phyloP scores from a whole-genome alignment of 2,329 filamentous ascomycete genomes.

The Lecanicillium sp. region DNA sequence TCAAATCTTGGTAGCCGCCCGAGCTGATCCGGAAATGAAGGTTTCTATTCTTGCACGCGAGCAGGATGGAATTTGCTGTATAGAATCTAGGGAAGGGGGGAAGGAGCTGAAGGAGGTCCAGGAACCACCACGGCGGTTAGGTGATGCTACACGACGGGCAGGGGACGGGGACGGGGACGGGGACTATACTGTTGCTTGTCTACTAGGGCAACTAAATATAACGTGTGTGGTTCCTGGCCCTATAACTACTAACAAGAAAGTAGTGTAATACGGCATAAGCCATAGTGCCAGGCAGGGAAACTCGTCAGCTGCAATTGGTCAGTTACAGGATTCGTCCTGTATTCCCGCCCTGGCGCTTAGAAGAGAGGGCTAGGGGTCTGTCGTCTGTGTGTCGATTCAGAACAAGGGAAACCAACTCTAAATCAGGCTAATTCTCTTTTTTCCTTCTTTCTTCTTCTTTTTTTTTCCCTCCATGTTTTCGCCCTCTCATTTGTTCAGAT shows the following conservation, averaged over 20 bases:
- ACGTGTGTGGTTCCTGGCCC: too few relatives aligned
- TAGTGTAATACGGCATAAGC: too few relatives aligned
- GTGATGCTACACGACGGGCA: slow-evolving; percentile 1
- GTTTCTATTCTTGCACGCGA: slow-evolving; percentile 1
- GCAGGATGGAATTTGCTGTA: neutral
- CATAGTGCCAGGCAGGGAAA: too few relatives aligned
- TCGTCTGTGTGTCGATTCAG: neutral
- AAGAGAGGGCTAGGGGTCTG: neutral
- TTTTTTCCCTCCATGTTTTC: neutral
- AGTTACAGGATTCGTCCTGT: neutral
- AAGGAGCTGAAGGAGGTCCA: too few relatives aligned
- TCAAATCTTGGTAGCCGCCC: slow-evolving; percentile 12
- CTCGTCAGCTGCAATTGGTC: neutral
- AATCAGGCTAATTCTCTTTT: neutral
- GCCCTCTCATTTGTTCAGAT: too few relatives aligned
- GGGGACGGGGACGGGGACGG: neutral
- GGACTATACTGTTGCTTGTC: neutral
- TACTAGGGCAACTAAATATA: slow-evolving; percentile 4
- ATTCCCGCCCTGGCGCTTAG: slow-evolving; percentile 3
- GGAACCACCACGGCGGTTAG: neutral
- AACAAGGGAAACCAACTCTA: too few relatives aligned
- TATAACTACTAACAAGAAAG: too few relatives aligned
- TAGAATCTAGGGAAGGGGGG: neutral
- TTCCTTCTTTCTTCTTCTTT: neutral
- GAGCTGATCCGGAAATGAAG: slow-evolving; percentile 1